Percentiles rank a stretch among this genome's conserved stretches.
Conservation (phyloP, 352 stramenopile species). For the Pythium rishiriense region DNA sequence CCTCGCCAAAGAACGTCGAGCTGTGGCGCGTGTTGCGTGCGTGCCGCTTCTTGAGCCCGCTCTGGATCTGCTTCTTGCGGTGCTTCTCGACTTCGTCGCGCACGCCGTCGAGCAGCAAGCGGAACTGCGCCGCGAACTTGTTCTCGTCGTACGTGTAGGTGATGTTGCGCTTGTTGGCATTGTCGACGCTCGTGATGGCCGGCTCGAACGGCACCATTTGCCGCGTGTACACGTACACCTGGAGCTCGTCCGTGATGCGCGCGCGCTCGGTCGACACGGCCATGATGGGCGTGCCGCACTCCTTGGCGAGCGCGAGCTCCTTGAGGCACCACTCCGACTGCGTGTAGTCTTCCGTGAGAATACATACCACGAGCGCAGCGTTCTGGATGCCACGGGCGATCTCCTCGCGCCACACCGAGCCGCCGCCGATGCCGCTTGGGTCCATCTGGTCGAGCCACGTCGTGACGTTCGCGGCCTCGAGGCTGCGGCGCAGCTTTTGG, state of each 20-base stretch:
- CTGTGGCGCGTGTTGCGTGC: conserved; percentile 10
- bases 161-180: conserved; percentile 53
- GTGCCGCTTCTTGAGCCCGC: conserved; percentile 27
- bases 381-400: conserved; percentile 81
- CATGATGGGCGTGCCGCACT: conserved; percentile 64
- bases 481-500: conserved; percentile 59
- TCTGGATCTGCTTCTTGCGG: conserved; percentile 48
- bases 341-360: conserved; percentile 76
- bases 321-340: conserved; percentile 80
- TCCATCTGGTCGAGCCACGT: conserved; percentile 84
- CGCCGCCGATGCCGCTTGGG: conserved; percentile 74
- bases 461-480: conserved; percentile 76
- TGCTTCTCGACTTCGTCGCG: conserved; percentile 76
- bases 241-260: conserved; percentile 66
- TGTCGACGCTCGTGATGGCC: conserved; percentile 60
- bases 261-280: conserved; percentile 63
- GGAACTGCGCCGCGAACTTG: conserved; percentile 56
- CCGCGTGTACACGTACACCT: conserved; percentile 84
- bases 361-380: conserved; percentile 64
- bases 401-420: conserved; percentile 79
- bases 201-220: conserved; percentile 83
- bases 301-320: conserved; percentile 74
- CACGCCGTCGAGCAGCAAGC: conserved; percentile 66
- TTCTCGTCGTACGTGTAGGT: conserved; percentile 69
- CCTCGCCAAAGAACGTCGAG: conserved; percentile 19